A percentile compares a stretch with the other conserved stretches of the same genome.
These are phyloP conservation scores for Ilyonectria sp. DNA, from an alignment of 2,329 filamentous ascomycete genomes.

Conservation along the genomic window DNA sequence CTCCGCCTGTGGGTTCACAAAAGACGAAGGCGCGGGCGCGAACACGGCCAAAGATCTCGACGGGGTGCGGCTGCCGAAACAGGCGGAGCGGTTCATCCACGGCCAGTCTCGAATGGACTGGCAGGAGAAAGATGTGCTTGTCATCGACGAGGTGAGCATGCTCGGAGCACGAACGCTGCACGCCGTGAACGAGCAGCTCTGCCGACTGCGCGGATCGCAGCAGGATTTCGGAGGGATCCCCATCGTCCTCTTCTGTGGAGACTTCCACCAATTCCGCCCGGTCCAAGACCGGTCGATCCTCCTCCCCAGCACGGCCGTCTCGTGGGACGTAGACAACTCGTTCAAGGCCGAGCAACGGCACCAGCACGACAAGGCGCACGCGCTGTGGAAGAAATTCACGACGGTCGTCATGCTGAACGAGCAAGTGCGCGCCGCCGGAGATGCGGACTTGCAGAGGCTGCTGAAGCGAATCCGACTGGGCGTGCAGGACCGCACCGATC, in stretches of 20 bases:
- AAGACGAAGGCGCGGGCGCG: neutral
- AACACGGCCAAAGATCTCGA: too few species aligned
- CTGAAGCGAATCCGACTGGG: neutral
- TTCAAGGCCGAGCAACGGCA: slow-evolving; percentile 24
- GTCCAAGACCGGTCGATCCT: neutral
- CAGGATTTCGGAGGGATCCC: slow-evolving; percentile 18
- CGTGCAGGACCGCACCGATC: neutral
- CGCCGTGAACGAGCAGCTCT: too few species aligned
- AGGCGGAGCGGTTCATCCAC: neutral
- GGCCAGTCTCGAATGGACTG: neutral
- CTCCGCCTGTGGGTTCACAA: neutral
- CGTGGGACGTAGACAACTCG: slow-evolving; percentile 8
- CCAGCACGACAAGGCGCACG: slow-evolving; percentile 30
- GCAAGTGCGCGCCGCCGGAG: too few species aligned
- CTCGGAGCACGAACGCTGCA: neutral
- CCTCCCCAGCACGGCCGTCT: neutral
- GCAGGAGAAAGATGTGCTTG: neutral
- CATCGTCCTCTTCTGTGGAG: slow-evolving; percentile 20
- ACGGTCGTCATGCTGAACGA: slow-evolving; percentile 26
- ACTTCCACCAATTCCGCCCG: slow-evolving; percentile 24
- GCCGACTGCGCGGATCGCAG: neutral
- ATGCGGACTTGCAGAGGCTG: too few species aligned
- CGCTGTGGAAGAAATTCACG: slow-evolving; percentile 26
- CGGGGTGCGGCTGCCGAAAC: too few species aligned
- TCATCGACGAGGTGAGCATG: neutral